phyloP scores from a whole-genome alignment of 225 moss, liverwort and hornwort genomes.

The Physcomitrellopsis africana region DNA sequence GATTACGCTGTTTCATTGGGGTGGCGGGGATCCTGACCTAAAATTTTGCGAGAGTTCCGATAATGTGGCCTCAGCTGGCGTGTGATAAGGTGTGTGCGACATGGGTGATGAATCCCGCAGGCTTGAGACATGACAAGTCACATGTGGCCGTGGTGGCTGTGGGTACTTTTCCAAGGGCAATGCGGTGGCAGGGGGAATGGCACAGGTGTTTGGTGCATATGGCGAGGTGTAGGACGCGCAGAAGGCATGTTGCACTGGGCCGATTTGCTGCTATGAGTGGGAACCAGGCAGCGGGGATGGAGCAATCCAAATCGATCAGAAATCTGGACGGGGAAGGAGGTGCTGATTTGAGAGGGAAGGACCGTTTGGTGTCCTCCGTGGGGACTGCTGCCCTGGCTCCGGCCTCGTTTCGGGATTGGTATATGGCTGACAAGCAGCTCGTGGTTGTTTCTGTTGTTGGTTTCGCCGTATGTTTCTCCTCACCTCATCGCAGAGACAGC shows the following conservation, averaged over 20 bases:
- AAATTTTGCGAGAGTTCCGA: background rate
- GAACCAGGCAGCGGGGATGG: conserved; percentile 24
- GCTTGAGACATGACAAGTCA: background rate
- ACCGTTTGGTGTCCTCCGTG: conserved; percentile 44
- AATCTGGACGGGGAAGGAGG: conserved; percentile 24
- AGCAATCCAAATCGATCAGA: conserved; percentile 13
- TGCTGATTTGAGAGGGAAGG: conserved; percentile 20
- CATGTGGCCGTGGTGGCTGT: conserved; percentile 6
- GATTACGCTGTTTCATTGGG: background rate
- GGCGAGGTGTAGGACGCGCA: conserved; percentile 15
- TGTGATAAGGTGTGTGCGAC: conserved; percentile 25
- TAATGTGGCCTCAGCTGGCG: conserved; percentile 33
- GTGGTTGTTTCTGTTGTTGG: conserved; percentile 44
- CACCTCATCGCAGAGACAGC: background rate
- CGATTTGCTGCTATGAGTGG: conserved; percentile 39
- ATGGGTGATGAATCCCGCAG: background rate
- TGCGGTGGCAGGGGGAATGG: conserved; percentile 18
- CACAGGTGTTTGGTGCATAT: conserved; percentile 23
- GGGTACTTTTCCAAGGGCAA: background rate
- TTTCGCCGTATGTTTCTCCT: conserved; percentile 39
- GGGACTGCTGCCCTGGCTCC: conserved; percentile 42
- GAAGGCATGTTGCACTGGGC: background rate
- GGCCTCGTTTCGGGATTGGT: conserved; percentile 38
- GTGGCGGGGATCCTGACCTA: conserved; percentile 14
- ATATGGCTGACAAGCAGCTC: conserved; percentile 55